phyloP scores from a whole-genome alignment of 1,139 yeast species.

The Yamadazyma taylorii region DNA sequence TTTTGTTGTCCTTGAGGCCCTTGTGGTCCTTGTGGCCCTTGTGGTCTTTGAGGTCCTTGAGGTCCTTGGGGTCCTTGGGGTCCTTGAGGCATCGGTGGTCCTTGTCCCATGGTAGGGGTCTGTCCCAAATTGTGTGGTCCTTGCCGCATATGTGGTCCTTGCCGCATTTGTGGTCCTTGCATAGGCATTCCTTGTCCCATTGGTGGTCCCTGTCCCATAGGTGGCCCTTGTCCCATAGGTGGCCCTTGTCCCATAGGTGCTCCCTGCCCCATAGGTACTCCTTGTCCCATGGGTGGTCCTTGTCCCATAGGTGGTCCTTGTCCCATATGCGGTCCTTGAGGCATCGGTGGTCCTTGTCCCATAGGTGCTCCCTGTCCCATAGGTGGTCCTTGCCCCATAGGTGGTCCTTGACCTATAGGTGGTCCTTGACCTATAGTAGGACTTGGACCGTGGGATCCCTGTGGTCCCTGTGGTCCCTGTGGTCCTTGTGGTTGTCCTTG shows the following conservation, averaged over 20 bases:
- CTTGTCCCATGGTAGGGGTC: conserved; percentile 6
- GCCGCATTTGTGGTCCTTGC: conserved; percentile 14
- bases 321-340: conserved; percentile 21
- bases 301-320: too few species aligned
- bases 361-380: conserved; percentile 16
- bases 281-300: too few species aligned
- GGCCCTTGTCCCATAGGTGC: conserved; percentile 17
- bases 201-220: conserved; percentile 6
- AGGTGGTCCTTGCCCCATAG: conserved; percentile 11
- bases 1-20: conserved; percentile 5
- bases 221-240: too few species aligned
- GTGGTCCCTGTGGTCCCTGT: conserved; percentile 24
- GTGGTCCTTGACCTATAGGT: conserved; percentile 23
- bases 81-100: conserved; percentile 9
- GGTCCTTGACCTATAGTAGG: conserved; percentile 26
- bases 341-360: conserved; percentile 21
- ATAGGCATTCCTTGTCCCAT: too few species aligned
- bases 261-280: conserved; percentile 16
- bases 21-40: conserved; percentile 7
- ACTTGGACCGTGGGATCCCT: conserved; percentile 26
- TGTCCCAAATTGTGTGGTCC: too few species aligned
- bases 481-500: conserved; percentile 12
- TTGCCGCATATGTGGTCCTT: conserved; percentile 6
- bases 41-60: conserved; percentile 9
- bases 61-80: conserved; percentile 8